Evolutionary conservation across 2,329 filamentous ascomycete species (phyloP).

Genomic region (Onygena corvina): DNA sequence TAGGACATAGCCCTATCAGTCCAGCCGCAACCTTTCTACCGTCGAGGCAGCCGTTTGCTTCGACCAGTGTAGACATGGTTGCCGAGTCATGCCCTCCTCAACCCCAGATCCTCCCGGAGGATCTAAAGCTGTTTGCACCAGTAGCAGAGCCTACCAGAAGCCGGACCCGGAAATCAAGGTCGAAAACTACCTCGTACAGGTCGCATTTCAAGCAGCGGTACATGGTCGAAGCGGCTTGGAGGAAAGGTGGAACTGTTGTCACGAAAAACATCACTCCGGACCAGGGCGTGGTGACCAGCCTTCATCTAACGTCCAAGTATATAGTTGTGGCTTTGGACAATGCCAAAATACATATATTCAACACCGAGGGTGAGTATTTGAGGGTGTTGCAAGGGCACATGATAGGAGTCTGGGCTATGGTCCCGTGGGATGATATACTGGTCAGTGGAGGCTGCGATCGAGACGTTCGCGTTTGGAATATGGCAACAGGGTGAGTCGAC

Average conservation of each 20-base stretch:
- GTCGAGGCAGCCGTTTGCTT: background rate
- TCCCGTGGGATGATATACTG: slow-evolving; percentile 88
- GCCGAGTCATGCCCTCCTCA: background rate
- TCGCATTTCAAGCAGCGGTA: slow-evolving; percentile 97
- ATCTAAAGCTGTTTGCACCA: background rate
- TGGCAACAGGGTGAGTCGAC: slow-evolving; percentile 64
- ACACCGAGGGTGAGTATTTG: slow-evolving; percentile 76
- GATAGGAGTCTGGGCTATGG: slow-evolving; percentile 99
- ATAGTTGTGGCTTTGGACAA: slow-evolving; percentile 97
- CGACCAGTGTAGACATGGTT: background rate
- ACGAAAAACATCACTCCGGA: slow-evolving; percentile 87
- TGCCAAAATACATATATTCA: slow-evolving; percentile 95
- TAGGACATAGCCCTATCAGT: slow-evolving; percentile 32
- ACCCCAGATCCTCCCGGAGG: background rate
- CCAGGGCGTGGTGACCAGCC: slow-evolving; percentile 88
- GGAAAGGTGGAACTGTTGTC: slow-evolving; percentile 73
- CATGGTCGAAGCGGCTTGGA: slow-evolving; percentile 93
- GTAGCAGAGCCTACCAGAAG: background rate
- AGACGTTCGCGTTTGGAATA: slow-evolving; percentile 93
- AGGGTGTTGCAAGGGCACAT: slow-evolving; percentile 88
- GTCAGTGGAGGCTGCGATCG: slow-evolving; percentile 95
- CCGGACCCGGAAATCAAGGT: slow-evolving; percentile 37
- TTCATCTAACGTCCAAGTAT: slow-evolving; percentile 89
- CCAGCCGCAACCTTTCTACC: slow-evolving; percentile 33
- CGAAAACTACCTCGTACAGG: slow-evolving; percentile 69